A percentile compares a stretch with the other conserved stretches of the same genome.
phyloP scores from a whole-genome alignment of 495 filamentous ascomycete genomes.

The Trichoderma reesei region DNA sequence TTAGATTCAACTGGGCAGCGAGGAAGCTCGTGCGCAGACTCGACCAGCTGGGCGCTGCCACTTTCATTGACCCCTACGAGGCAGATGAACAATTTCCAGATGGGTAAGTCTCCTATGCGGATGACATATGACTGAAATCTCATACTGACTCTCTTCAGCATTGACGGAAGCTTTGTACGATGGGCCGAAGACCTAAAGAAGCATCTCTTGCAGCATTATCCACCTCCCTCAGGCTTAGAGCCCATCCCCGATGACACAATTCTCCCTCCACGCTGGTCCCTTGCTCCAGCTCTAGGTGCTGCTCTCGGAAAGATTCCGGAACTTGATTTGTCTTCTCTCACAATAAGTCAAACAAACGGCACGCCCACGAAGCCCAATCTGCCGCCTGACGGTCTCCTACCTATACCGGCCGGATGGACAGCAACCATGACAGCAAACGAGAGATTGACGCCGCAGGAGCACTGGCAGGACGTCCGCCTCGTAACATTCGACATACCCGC shows the following conservation, averaged over 20 bases:
- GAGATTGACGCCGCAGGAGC: constrained; percentile 61
- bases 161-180: constrained; percentile 72
- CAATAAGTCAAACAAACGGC: background rate
- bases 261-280: constrained; percentile 70
- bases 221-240: constrained; percentile 51
- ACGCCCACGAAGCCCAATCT: constrained; percentile 8
- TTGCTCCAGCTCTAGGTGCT: constrained; percentile 33
- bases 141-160: constrained; percentile 15
- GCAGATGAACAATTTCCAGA: constrained; percentile 88
- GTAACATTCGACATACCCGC: constrained; percentile 47
- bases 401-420: constrained; percentile 41
- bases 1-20: constrained; percentile 85
- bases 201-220: constrained; percentile 54
- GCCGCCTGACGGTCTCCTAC: constrained; percentile 38
- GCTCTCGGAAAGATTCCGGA: background rate
- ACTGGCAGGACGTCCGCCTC: constrained; percentile 92
- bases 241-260: constrained; percentile 69
- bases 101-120: constrained; percentile 50
- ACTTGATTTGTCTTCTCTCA: background rate
- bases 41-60: constrained; percentile 71
- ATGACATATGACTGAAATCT: background rate
- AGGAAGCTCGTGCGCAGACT: constrained; percentile 81
- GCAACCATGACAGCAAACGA: constrained; percentile 45
- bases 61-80: constrained; percentile 69
- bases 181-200: constrained; percentile 62